Base-by-base conservation (phyloP, 2,329 filamentous ascomycete genomes). In the Cercospora sp. region DNA sequence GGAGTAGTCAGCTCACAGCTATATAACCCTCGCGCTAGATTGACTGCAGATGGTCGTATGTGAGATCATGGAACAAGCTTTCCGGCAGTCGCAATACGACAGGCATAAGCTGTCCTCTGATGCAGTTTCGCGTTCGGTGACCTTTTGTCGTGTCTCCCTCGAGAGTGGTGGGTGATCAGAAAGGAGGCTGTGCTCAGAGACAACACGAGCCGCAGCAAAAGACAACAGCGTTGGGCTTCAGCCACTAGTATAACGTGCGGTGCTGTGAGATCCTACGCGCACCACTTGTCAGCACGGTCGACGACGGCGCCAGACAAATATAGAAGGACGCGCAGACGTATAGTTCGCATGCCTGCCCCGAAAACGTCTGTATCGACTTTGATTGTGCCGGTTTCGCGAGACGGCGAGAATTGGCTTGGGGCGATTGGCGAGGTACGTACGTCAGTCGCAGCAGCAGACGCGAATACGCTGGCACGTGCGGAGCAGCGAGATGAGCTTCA, bases 391-490 rank as follows among this genome's bases (percentile, higher is more conserved):
- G 49, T 53, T 53, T 24, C 49, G 49, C 24, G 49, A 40, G 37
- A 40, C 37, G 37, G 37, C 5, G 37, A 40, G 37, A n/a, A 40
- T 40, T 40, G 37, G 37, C 37, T 40, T 40, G 45, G 45, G 45
- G 45, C 45, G 26, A 51, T 24, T 24, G 45, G 45, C 45, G 21
- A 51, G 53, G 53, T 58, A 32, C 26, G 53, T 58, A 58, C 53
- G 53, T 58, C 53, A 58, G 13, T 58, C 30, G 24, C 53, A 24
- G 45, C 45, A n/a, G 45, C 45, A n/a, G 53, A 58, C 53, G 53
- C 53, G 53, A 58, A 58, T 58, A 16, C 53, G 53, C 53, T 24
- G 53, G 53, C 53, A 58, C 53, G 53, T 58, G 53, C 53, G 53
- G 53, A 21, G 53, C 34, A n/a, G 26, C 53, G 53, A 58, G 53